Conservation (phyloP, 1,284 basidiomycete species). For the Trametes versicolor region DNA sequence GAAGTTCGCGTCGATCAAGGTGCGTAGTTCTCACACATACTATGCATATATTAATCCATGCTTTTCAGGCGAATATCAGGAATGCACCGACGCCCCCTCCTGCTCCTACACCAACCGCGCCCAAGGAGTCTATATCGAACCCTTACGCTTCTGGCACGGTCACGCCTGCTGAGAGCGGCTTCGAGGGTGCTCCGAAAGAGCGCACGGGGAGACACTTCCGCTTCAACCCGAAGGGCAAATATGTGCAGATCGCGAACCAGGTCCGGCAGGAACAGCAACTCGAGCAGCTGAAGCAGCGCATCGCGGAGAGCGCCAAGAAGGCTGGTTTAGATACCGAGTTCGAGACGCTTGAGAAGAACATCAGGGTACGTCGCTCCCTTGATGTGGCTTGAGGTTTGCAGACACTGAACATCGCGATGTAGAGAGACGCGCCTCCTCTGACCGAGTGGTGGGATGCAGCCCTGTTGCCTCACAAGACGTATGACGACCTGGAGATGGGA, state of each 20-base stretch:
- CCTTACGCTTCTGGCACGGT: slow-evolving; percentile 73
- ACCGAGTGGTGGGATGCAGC: slow-evolving; percentile 98
- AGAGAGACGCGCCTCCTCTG: slow-evolving; percentile 88
- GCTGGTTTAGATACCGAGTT: slow-evolving; percentile 95
- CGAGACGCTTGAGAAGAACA: slow-evolving; percentile 87
- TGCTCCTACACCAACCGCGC: slow-evolving; percentile 55
- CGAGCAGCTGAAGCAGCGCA: slow-evolving; percentile 92
- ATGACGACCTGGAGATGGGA: slow-evolving; percentile 77
- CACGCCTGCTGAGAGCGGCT: slow-evolving; percentile 63
- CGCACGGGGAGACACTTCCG: slow-evolving; percentile 77
- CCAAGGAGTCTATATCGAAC: slow-evolving; percentile 63
- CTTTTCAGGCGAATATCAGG: slow-evolving; percentile 72
- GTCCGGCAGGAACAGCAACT: slow-evolving; percentile 87
- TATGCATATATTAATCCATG: slow-evolving; percentile 14
- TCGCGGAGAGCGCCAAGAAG: slow-evolving; percentile 91
- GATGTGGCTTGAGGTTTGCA: not conserved
- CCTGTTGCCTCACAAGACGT: slow-evolving; percentile 82
- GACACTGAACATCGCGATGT: slow-evolving; percentile 14
- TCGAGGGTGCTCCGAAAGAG: slow-evolving; percentile 78
- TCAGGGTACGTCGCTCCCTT: slow-evolving; percentile 64
- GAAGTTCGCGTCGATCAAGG: slow-evolving; percentile 94
- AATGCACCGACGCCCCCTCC: slow-evolving; percentile 74
- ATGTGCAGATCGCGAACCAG: slow-evolving; percentile 85
- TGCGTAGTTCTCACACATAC: slow-evolving; percentile 35
- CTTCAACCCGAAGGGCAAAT: slow-evolving; percentile 93